Base-by-base conservation (phyloP, 345 rosid genomes). In the Melaleuca alternifolia region DNA sequence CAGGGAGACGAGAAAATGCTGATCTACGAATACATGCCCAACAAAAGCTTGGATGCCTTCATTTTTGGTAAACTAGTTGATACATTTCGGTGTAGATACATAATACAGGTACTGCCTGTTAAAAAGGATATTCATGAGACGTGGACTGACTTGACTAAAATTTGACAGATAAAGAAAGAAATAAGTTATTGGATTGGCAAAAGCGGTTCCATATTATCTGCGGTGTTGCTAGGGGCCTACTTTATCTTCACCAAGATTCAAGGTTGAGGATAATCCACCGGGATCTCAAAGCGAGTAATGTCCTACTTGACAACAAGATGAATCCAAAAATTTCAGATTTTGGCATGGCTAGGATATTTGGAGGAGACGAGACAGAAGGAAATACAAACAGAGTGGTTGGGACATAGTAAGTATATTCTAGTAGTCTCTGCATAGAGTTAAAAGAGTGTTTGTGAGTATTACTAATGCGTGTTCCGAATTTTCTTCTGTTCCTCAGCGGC, bases 401-500 rank as follows among this genome's bases (percentile, higher is more conserved):
- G 23, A 16, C 54, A 53, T 53, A 53, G 41, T 41, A 41, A 41
- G 41, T 41, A 41, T 41, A 2, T 41, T 41, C 41, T 4, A 41
- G 41, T 41, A 41, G 2, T 41, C 41, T 41, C 41, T 41, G 41
- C 41, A 41, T 41, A 41, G 41, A 41, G 41, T 41, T 41, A 41
- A 41, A 41, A 41, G 41, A 4, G 41, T 4, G 41, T 41, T 41
- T 41, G 41, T 41, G 41, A 41, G 2, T 41, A 41, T 41, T 21
- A 18, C 14, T n/a, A 51, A 6, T 84, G 37, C 41, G 15, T 4
- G 41, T 54, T 84, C 41, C 4, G 41, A 41, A 21, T 26, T 26
- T 37, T 46, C 28, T 28, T 61, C 41, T 41, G 18, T 24, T 28
- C 30, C 83, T 54, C 87, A 89, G 92, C 81, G 93, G 93, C 33